Conservation (phyloP, 352 stramenopile species). For the Thalassiosira pacifica region DNA sequence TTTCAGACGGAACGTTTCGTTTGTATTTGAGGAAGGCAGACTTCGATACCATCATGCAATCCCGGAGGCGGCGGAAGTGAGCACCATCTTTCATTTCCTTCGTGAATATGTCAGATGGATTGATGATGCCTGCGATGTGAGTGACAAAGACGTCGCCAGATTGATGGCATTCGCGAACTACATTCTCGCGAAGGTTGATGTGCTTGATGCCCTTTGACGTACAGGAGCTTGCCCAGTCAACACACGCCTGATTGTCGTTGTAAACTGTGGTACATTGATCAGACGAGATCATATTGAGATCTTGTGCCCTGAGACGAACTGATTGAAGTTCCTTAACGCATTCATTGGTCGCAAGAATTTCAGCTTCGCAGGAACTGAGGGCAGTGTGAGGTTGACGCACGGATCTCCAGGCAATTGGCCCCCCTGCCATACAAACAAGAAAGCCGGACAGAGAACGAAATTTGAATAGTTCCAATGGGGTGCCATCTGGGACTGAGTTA, state of each 20-base stretch:
- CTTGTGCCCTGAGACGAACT: background rate
- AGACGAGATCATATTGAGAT: background rate
- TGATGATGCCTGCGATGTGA: slow-evolving; percentile 35
- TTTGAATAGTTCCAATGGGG: background rate
- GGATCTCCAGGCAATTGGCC: slow-evolving; percentile 27
- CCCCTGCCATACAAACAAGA: slow-evolving; percentile 15
- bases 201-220: slow-evolving; percentile 36
- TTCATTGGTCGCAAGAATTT: slow-evolving; percentile 29
- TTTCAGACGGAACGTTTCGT: too few relatives aligned
- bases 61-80: slow-evolving; percentile 40
- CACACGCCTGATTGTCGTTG: slow-evolving; percentile 52
- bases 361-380: slow-evolving; percentile 31
- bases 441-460: slow-evolving; percentile 7
- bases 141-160: background rate
- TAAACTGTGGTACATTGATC: slow-evolving; percentile 16
- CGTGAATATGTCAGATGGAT: slow-evolving; percentile 52
- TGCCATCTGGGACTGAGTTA: too few relatives aligned
- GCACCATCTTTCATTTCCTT: slow-evolving; percentile 56
- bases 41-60: slow-evolving; percentile 47
- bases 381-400: slow-evolving; percentile 5
- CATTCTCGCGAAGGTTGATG: slow-evolving; percentile 41
- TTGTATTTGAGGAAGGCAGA: slow-evolving; percentile 4
- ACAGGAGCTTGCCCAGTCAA: slow-evolving; percentile 22
- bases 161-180: slow-evolving; percentile 23
- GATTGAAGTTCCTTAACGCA: background rate